A percentile compares a stretch with the other conserved stretches of the same genome.
These are phyloP conservation scores for Thecamonas trahens DNA, from an alignment of 78 protist species.

Conservation along the genomic window DNA sequence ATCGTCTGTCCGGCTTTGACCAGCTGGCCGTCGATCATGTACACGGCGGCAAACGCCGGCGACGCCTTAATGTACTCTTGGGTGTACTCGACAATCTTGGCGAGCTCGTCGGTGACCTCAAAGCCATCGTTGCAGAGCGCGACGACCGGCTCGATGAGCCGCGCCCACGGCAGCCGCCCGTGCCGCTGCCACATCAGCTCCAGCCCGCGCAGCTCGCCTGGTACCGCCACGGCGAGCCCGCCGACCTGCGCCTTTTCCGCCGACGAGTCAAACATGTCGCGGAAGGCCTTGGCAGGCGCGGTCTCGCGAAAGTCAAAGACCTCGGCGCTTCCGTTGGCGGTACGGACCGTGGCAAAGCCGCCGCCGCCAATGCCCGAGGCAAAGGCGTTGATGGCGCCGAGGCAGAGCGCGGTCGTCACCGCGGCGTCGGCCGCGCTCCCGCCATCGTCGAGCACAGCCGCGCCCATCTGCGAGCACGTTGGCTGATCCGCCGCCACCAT, in stretches of 20 bases:
- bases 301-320: constrained; percentile 24
- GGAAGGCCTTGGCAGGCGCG: constrained; percentile 9
- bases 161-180: constrained; percentile 15
- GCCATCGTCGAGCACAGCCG: not conserved
- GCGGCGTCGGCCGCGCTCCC: constrained; percentile 25
- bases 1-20: not conserved
- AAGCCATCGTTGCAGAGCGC: not conserved
- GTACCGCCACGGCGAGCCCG: constrained; percentile 13
- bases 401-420: constrained; percentile 10
- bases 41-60: constrained; percentile 1
- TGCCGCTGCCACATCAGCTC: not conserved
- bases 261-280: not conserved
- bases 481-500: constrained; percentile 13
- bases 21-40: not conserved
- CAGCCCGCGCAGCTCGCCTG: constrained; percentile 17
- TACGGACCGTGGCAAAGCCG: constrained; percentile 2
- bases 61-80: not conserved
- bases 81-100: not conserved
- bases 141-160: constrained; percentile 2
- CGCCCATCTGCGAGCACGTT: constrained; percentile 13
- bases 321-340: not conserved
- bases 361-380: constrained; percentile 27
- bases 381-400: constrained; percentile 9
- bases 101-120: not conserved
- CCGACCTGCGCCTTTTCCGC: not conserved